Conservation (phyloP, 176 grass and related monocot genomes). For the Ensete ventricosum region DNA sequence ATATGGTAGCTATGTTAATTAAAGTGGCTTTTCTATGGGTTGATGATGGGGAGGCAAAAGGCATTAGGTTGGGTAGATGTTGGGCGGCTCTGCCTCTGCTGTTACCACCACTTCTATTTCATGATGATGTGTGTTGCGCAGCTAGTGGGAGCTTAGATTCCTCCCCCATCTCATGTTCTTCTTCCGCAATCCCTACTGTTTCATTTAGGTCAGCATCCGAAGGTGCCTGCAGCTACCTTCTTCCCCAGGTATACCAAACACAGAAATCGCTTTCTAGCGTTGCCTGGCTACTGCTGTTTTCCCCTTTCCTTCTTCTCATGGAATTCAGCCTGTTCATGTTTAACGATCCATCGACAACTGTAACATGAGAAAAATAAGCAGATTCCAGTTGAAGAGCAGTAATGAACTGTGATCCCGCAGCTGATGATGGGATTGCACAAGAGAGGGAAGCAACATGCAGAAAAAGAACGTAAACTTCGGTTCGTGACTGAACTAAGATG, state of each 20-base stretch:
- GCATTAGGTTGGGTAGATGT: slow-evolving; percentile 6
- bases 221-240: not conserved
- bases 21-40: not conserved
- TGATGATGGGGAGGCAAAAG: not conserved
- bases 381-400: no score
- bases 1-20: not conserved
- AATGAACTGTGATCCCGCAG: no score
- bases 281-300: not conserved
- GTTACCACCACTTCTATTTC: not conserved
- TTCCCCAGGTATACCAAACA: slow-evolving; percentile 1
- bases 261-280: not conserved
- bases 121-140: not conserved
- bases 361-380: no score
- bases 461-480: no score
- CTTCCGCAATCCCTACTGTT: not conserved
- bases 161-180: not conserved
- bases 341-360: not conserved
- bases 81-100: not conserved
- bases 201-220: not conserved
- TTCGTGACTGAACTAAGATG: no score
- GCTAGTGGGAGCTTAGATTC: not conserved
- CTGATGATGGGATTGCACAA: no score
- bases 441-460: no score
- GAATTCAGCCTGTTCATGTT: not conserved
- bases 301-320: not conserved